Evolutionary conservation across 2,329 filamentous ascomycete species (phyloP), one percentile per base, ranked within the genome.

Genomic region (Curvularia hawaiiensis): DNA sequence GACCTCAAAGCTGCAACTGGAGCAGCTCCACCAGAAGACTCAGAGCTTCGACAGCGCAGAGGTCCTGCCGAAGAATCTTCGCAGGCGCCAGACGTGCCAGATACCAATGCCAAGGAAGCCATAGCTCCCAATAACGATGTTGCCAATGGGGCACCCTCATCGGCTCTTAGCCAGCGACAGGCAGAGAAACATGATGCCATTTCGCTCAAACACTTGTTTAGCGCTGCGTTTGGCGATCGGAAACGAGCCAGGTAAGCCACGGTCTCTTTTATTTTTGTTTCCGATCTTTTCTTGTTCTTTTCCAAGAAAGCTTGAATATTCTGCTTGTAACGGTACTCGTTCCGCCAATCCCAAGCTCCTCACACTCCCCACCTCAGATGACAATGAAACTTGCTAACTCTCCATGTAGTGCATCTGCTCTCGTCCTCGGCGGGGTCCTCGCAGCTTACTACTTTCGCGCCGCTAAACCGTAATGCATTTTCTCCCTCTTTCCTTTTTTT

Each of bases 181-280:
- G 12, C 50, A 16, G 51, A 54, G 28, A 45, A 58, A 18, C 33
- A 40, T 28, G 54, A 26, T n/a, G 16, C n/a, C 16, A 49, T 35
- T 40, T 57, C 41, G 8, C 62, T 11, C 56, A 55, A n/a, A 48
- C 44, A 54, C 60, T 41, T 66, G 59, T 54, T 64, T 35, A 57
- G 61, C 28, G 60, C 58, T 26, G 41, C 63, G 59, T 56, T 64
- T 35, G 59, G 61, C 24, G 62, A 60, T 35, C 57, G 60, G 50
- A 68, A 68, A 61, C 60, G 62, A 56, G 65, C 63, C 24, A 66
- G 66, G 69, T 70, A 58, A 69, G 68, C 53, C 30, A 44, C 28
- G 10, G 16, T 14, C 33, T 40, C n/a, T 22, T 50, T 52, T 53
- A n/a, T 39, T 46, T 53, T 47, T 18, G 5, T 35, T 28, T 9